A percentile compares a stretch with the other conserved stretches of the same genome.
Conservation (phyloP, 164 flowering plant genomes). For the Stephania yunnanensis region DNA sequence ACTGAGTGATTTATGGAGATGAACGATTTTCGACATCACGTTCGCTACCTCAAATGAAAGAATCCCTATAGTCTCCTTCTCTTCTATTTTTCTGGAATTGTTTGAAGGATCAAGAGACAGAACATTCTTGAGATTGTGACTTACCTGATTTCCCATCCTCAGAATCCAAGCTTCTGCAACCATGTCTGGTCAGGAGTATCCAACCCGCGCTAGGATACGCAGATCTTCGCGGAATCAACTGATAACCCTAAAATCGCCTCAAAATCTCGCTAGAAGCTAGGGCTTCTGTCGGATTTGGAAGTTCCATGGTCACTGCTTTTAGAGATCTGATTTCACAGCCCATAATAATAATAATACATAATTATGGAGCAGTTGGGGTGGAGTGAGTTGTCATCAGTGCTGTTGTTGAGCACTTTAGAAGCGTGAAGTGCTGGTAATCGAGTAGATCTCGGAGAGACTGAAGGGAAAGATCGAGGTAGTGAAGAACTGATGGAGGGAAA, state of each 20-base stretch:
- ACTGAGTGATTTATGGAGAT: constrained; percentile 66
- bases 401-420: not conserved
- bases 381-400: not conserved
- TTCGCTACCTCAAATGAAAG: constrained; percentile 92
- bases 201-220: not conserved
- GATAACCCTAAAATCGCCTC: not conserved
- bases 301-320: not conserved
- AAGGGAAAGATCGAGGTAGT: too few relatives aligned
- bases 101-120: constrained; percentile 47
- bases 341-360: not conserved
- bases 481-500: too few relatives aligned
- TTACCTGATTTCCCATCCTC: constrained; percentile 84
- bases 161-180: constrained; percentile 86
- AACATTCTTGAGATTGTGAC: constrained; percentile 72
- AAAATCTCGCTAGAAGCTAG: not conserved
- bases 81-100: constrained; percentile 28
- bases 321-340: not conserved
- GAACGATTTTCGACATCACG: constrained; percentile 74
- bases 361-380: not conserved
- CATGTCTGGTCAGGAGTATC: constrained; percentile 28
- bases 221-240: not conserved
- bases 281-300: not conserved
- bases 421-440: not conserved
- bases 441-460: not conserved
- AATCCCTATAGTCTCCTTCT: constrained; percentile 56